Base-by-base conservation (phyloP, 179 eudicot genomes). In the Patellifolia procumbens region DNA sequence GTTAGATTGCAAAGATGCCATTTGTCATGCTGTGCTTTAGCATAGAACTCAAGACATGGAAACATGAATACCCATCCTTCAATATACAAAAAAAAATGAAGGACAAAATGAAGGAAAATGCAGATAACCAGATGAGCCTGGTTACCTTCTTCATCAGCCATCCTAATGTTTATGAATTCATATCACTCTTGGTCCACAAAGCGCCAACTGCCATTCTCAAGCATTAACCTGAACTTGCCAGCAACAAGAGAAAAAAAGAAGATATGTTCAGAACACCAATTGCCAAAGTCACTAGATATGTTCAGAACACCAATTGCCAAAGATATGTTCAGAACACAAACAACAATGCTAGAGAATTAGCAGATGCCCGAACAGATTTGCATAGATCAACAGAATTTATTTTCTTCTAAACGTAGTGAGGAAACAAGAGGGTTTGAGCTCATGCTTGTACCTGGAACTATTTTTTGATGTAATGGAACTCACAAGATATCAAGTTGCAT, bases 111-210 rank as follows among this genome's bases (percentile, higher is more conserved):
- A 32, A 77, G 37, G 35, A 55, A 67, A 77, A 48, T 53, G 65
- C 32, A 22, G 63, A 70, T 46, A 75, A 82, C 79, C 85, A 74
- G 82, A 78, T 74, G 63, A 82, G 74, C 72, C 84, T 74, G 77
- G 70, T 78, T 78, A 78, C 82, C 85, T 82, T 70, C 75, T 64
- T 74, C 65, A 26, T 73, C 61, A 70, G 56, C 63, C 46, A 65
- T 43, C 42, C 29, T 45, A 42, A 34, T 49, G 20, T 72, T 60
- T 34, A 63, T 60, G 31, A 64, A 61, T 81, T 20, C 29, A 70
- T 10, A 52, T 10, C 34, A 72, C 11, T 52, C 34, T 42, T 34
- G 13, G 35, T 43, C 72, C 53, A 26, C 59, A 32, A 19, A 58
- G 56, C 58, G 48, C 45, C 72, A 26, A 42, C 22, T 46, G 42